Percentiles rank a stretch among this genome's conserved stretches.
Conservation (phyloP, 352 stramenopile species). For the Phytophthora pinifolia region DNA sequence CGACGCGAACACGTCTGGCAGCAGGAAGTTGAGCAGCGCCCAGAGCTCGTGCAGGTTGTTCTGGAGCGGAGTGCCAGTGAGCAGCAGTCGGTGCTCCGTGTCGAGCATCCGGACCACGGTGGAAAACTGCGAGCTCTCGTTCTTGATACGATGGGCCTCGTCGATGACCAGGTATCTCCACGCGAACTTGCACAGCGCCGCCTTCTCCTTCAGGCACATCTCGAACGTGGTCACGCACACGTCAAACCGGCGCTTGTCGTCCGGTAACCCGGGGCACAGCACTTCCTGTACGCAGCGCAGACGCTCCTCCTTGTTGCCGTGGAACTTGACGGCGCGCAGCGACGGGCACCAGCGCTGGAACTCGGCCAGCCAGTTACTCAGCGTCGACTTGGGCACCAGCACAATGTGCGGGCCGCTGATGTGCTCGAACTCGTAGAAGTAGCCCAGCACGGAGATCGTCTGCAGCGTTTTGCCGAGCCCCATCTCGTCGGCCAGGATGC, state of each 20-base stretch:
- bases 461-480: constrained; percentile 98
- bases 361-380: constrained; percentile 95
- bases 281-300: constrained; percentile 88
- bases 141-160: constrained; percentile 89
- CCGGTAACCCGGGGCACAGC: constrained; percentile 77
- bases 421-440: constrained; percentile 85
- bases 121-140: constrained; percentile 88
- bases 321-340: constrained; percentile 92
- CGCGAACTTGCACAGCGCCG: constrained; percentile 88
- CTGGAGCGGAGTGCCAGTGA: constrained; percentile 95
- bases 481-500: constrained; percentile 98
- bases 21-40: constrained; percentile 94
- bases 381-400: constrained; percentile 92
- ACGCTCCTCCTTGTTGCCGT: constrained; percentile 91
- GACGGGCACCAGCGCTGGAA: constrained; percentile 92
- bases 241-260: constrained; percentile 95
- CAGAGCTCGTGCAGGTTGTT: constrained; percentile 97
- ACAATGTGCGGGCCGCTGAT: constrained; percentile 92
- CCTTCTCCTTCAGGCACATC: constrained; percentile 91
- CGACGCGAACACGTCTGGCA: constrained; percentile 92
- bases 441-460: constrained; percentile 87
- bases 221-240: constrained; percentile 98
- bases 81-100: constrained; percentile 83
- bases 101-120: constrained; percentile 83
- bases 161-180: constrained; percentile 91